A percentile compares a stretch with the other conserved stretches of the same genome.
Evolutionary conservation across 805 yeast genomes (phyloP).

Genomic region (Metschnikowia vanudenii): DNA sequence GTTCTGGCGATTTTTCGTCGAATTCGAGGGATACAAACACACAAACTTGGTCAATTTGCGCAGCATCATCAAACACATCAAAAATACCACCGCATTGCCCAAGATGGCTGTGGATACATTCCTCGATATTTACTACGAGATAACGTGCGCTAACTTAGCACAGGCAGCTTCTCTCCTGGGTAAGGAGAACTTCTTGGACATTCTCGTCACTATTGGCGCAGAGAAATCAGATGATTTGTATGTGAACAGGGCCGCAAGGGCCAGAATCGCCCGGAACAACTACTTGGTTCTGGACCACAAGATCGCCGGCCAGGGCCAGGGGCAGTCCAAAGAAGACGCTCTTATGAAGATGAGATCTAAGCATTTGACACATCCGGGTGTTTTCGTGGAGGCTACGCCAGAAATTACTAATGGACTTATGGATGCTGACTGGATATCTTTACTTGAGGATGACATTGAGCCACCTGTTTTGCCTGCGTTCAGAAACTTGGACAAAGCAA

Average conservation of each 20-base stretch:
- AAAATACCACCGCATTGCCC: conserved; percentile 48
- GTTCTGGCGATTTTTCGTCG: conserved; percentile 60
- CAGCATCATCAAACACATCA: conserved; percentile 45
- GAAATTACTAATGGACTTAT: conserved; percentile 32
- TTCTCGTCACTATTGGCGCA: conserved; percentile 18
- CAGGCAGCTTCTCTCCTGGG: conserved; percentile 17
- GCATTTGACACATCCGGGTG: conserved; percentile 37
- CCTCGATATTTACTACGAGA: conserved; percentile 26
- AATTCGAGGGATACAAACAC: conserved; percentile 46
- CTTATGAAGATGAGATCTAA: conserved; percentile 18
- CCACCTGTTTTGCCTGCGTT: conserved; percentile 51
- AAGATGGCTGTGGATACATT: conserved; percentile 46
- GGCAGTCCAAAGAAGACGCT: conserved; percentile 22
- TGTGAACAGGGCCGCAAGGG: conserved; percentile 26
- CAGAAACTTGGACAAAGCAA: conserved; percentile 64
- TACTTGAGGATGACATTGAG: conserved; percentile 19
- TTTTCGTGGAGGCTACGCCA: conserved; percentile 32
- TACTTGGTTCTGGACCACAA: conserved; percentile 14
- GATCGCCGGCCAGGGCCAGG: not conserved
- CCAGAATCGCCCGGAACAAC: conserved; percentile 24
- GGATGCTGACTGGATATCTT: conserved; percentile 22
- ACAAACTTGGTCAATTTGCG: conserved; percentile 46
- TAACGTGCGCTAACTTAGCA: conserved; percentile 22
- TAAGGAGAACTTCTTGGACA: conserved; percentile 16
- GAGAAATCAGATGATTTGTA: conserved; percentile 28